phyloP scores from a whole-genome alignment of 129 eudicot species.

The Artemisia tridentata region DNA sequence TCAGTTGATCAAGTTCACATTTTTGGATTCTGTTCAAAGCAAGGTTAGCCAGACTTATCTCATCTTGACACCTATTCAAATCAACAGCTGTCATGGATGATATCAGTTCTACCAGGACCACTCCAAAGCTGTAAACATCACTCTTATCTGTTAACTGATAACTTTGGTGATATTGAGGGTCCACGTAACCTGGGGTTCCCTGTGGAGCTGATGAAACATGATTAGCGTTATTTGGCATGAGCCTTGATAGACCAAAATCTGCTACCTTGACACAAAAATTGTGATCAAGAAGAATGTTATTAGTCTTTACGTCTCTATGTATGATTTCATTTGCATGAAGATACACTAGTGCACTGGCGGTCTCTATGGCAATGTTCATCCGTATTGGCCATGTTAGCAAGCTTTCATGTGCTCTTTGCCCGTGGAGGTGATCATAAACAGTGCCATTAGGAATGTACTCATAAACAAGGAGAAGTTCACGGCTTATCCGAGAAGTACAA shows the following conservation, averaged over 20 bases:
- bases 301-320: slow-evolving; percentile 54
- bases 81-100: slow-evolving; percentile 88
- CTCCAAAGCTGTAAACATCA: slow-evolving; percentile 95
- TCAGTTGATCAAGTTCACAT: slow-evolving; percentile 51
- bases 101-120: slow-evolving; percentile 76
- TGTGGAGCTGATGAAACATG: slow-evolving; percentile 92
- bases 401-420: slow-evolving; percentile 38
- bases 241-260: slow-evolving; percentile 59
- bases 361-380: slow-evolving; percentile 71
- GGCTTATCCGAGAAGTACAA: slow-evolving; percentile 57
- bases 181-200: slow-evolving; percentile 92
- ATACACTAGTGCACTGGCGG: slow-evolving; percentile 74
- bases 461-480: slow-evolving; percentile 60
- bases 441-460: slow-evolving; percentile 60
- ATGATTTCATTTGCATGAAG: slow-evolving; percentile 69
- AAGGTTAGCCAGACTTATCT: slow-evolving; percentile 72
- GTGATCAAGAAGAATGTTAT: slow-evolving; percentile 48
- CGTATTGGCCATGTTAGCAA: slow-evolving; percentile 64
- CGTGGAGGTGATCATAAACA: slow-evolving; percentile 70
- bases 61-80: slow-evolving; percentile 55
- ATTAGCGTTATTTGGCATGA: slow-evolving; percentile 53
- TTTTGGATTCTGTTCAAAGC: slow-evolving; percentile 70
- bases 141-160: slow-evolving; percentile 81
- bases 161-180: slow-evolving; percentile 73
- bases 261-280: slow-evolving; percentile 51